These are phyloP conservation scores for Aureobasidium sp. DNA, from an alignment of 2,329 filamentous ascomycete genomes.

Conservation along the genomic window DNA sequence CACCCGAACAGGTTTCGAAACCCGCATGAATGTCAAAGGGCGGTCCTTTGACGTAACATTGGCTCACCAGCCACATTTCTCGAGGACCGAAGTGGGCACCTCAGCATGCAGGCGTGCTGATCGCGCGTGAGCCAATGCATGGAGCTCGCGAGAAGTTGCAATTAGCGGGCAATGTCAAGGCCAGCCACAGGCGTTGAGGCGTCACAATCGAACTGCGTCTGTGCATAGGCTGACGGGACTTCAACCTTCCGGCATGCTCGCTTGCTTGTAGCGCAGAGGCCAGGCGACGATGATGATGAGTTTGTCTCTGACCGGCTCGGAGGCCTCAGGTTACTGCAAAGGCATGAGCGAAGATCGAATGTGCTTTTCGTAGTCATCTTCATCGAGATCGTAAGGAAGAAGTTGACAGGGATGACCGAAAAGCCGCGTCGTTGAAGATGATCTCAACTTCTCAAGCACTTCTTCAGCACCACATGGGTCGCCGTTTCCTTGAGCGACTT, in stretches of 20 bases:
- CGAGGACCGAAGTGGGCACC: constrained; percentile 7
- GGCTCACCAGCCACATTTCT: constrained; percentile 12
- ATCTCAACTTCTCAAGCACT: no score
- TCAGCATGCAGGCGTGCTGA: constrained; percentile 9
- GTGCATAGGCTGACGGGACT: background rate
- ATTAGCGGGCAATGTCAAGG: background rate
- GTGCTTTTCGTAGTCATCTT: background rate
- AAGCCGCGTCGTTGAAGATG: no score
- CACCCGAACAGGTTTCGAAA: constrained; percentile 10
- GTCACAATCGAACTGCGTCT: background rate
- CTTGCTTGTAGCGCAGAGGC: background rate
- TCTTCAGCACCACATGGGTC: no score
- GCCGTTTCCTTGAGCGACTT: background rate
- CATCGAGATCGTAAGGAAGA: background rate
- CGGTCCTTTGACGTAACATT: constrained; percentile 12
- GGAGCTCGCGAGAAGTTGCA: constrained; percentile 1
- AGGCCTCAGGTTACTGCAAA: background rate
- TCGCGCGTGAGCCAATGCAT: constrained; percentile 1
- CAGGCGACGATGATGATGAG: background rate
- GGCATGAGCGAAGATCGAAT: background rate
- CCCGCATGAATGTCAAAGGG: constrained; percentile 3
- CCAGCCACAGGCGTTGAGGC: constrained; percentile 7
- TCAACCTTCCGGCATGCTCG: background rate
- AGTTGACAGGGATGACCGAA: background rate
- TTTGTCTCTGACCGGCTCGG: background rate